A percentile compares a stretch with the other conserved stretches of the same genome.
Conservation (phyloP, 2,329 filamentous ascomycete genomes). For the Nannizziopsis arthrosporioides region DNA sequence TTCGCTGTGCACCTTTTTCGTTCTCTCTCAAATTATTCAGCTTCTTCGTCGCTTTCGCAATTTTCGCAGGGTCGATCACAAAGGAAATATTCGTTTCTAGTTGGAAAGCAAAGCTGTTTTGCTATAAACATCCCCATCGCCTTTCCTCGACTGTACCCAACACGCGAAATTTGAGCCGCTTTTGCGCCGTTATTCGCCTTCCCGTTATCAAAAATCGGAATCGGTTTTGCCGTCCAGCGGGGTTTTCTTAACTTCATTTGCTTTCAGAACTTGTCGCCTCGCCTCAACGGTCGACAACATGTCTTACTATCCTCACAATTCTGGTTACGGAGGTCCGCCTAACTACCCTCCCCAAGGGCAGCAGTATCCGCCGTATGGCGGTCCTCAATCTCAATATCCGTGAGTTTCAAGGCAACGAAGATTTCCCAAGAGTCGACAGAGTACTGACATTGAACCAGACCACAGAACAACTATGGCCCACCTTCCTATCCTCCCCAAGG, state of each 20-base stretch:
- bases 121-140: no score
- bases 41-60: conserved; percentile 2
- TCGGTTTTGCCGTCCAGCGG: no score
- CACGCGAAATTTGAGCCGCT: no score
- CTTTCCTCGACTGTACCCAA: no score
- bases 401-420: conserved; percentile 19
- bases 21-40: conserved; percentile 1
- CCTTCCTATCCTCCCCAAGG: conserved; percentile 11
- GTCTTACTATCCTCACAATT: conserved; percentile 53
- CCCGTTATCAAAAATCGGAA: no score
- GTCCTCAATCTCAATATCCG: conserved; percentile 30
- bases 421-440: conserved; percentile 7
- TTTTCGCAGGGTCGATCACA: conserved; percentile 2
- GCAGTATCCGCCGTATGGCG: conserved; percentile 25
- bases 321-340: conserved; percentile 43
- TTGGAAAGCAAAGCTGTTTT: no score
- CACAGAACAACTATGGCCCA: conserved; percentile 4
- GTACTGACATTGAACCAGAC: conserved; percentile 1
- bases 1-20: background rate
- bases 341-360: conserved; percentile 30
- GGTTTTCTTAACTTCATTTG: background rate
- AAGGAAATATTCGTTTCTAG: background rate
- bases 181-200: no score
- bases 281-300: conserved; percentile 28
- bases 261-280: conserved; percentile 10